These are phyloP conservation scores for Acacia confusa DNA, from an alignment of 306 rosid genomes.

Conservation along the genomic window DNA sequence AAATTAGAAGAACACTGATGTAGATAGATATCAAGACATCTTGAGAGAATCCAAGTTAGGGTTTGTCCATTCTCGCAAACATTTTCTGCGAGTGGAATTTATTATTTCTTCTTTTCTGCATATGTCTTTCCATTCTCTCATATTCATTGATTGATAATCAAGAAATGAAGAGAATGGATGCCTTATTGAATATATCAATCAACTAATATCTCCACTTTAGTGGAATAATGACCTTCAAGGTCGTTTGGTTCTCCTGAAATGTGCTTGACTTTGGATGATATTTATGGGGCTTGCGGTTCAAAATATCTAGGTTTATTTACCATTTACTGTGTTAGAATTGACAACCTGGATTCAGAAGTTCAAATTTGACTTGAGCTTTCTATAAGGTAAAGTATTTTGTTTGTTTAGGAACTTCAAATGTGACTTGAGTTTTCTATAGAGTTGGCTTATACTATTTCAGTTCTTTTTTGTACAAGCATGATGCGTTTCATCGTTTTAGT, in stretches of 20 bases:
- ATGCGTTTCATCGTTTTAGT: not conserved
- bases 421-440: too few relatives aligned
- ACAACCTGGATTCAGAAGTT: conserved; percentile 30
- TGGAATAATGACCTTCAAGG: conserved; percentile 21
- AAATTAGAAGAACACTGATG: conserved; percentile 31
- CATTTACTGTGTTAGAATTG: conserved; percentile 36
- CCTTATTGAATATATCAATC: not conserved
- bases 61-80: conserved; percentile 47
- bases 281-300: conserved; percentile 29
- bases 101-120: conserved; percentile 22
- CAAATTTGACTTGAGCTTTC: too few relatives aligned
- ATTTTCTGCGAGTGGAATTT: conserved; percentile 33
- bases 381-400: not conserved
- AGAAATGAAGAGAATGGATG: not conserved
- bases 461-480: not conserved
- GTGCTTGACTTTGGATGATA: conserved; percentile 28
- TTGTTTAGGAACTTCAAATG: not conserved
- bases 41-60: conserved; percentile 48
- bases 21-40: conserved; percentile 33
- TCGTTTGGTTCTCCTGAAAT: conserved; percentile 31
- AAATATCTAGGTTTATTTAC: conserved; percentile 25
- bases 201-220: conserved; percentile 16
- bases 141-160: conserved; percentile 24
- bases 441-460: too few relatives aligned
- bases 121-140: conserved; percentile 18